phyloP scores from a whole-genome alignment of 176 grass and related monocot genomes.

The Triticum aestivum region IWGSC_CS_RefSeq_v2.1 NC_057798.1:15477403-15477902 shows the following conservation, averaged over 20 bases:
- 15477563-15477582: not conserved
- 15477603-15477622: not conserved
- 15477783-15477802: not conserved
- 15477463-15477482: not conserved
- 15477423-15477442: not conserved
- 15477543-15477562: constrained; percentile 19
- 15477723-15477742: not conserved
- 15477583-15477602: not conserved
- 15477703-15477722: not conserved
- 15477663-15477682: not conserved
- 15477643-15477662: not conserved
- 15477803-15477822: not conserved
- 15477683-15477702: constrained; percentile 24
- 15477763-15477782: not conserved
- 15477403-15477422: not conserved
- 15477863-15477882: not conserved
- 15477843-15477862: not conserved
- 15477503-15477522: constrained; percentile 41
- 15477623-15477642: not conserved
- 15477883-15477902: constrained; percentile 26
- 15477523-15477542: constrained; percentile 31
- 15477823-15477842: constrained; percentile 16
- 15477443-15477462: not conserved
- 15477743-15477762: not conserved
- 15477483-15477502: constrained; percentile 13